Evolutionary conservation across 495 filamentous ascomycete genomes (phyloP), one percentile per base, ranked within the genome.

Genomic region (Trypethelium eluteriae): DNA sequence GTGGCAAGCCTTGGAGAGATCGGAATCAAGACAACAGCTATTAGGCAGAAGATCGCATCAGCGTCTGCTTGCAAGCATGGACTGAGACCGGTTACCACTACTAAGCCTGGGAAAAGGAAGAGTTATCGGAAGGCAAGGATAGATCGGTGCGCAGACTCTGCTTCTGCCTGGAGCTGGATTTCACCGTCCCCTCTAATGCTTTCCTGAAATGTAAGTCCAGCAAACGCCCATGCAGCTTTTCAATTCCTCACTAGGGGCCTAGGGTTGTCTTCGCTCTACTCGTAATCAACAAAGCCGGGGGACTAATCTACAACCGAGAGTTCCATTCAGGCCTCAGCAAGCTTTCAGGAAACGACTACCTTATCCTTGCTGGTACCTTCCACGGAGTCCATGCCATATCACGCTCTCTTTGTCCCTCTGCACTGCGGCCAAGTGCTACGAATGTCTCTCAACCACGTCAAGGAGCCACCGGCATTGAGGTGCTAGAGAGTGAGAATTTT

Each of bases 241-340:
- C 11, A 5, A 9, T 14, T 53, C 49, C 18, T 5, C 5, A 25
- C 11, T 14, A 14, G 49, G 49, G 6, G 6, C 6, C 59, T 59
- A 96, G 93, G 94, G 88, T 91, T 65, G 88, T 98, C 73, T 92
- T 93, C 79, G 87, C 91, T 63, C 86, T 98, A 66, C 89, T 98
- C 69, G 90, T 98, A 71, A 96, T 98, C 80, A 97, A 96, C 81
- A 98, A 98, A 81, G 92, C 94, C 62, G 94, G 94, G 50, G 94
- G 94, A 67, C 82, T 98, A 66, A 89, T 98, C 76, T 98, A 96
- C 80, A 91, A 96, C 78, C 89, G 91, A 63, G 89, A 92, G 70
- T 98, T 98, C 79, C 86, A 91, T 72, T 82, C 86, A 36, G 86
- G 87, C 46, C 81, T 98, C 69, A 88, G 87, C 77, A 93, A 93